These are phyloP conservation scores for Pythium biforme DNA, from an alignment of 352 stramenopile genomes.

Conservation along the genomic window DNA sequence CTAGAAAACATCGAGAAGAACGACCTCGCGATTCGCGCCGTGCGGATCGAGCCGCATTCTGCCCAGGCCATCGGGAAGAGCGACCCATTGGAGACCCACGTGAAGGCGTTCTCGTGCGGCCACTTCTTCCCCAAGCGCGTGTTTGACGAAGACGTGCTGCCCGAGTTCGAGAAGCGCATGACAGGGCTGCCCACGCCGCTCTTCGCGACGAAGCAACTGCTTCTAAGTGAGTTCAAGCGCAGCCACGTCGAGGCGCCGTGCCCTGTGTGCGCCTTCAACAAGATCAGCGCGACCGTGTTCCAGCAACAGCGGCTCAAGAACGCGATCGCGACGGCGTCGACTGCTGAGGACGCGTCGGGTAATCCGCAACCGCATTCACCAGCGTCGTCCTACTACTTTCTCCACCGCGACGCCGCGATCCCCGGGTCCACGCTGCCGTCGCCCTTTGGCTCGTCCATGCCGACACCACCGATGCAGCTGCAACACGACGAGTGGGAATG, in stretches of 20 bases:
- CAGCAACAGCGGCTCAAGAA: constrained; percentile 13
- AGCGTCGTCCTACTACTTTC: constrained; percentile 49
- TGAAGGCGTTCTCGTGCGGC: constrained; percentile 81
- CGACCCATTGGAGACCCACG: constrained; percentile 83
- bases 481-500: constrained; percentile 27
- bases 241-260: constrained; percentile 67
- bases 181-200: constrained; percentile 55
- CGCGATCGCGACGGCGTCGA: neutral
- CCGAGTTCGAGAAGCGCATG: constrained; percentile 83
- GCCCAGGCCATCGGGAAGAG: constrained; percentile 71
- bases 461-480: neutral
- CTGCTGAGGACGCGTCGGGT: neutral
- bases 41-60: constrained; percentile 63
- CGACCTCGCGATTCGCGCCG: constrained; percentile 45
- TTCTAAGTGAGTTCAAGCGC: constrained; percentile 65
- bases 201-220: constrained; percentile 60
- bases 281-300: constrained; percentile 62
- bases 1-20: constrained; percentile 78
- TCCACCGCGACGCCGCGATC: constrained; percentile 34
- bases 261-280: constrained; percentile 80
- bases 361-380: neutral
- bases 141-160: constrained; percentile 82
- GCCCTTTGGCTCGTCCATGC: neutral
- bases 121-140: constrained; percentile 85
- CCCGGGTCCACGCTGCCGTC: neutral